Evolutionary conservation across 208 protist genomes (phyloP).

Genomic region (Crithidia brevicula): DNA sequence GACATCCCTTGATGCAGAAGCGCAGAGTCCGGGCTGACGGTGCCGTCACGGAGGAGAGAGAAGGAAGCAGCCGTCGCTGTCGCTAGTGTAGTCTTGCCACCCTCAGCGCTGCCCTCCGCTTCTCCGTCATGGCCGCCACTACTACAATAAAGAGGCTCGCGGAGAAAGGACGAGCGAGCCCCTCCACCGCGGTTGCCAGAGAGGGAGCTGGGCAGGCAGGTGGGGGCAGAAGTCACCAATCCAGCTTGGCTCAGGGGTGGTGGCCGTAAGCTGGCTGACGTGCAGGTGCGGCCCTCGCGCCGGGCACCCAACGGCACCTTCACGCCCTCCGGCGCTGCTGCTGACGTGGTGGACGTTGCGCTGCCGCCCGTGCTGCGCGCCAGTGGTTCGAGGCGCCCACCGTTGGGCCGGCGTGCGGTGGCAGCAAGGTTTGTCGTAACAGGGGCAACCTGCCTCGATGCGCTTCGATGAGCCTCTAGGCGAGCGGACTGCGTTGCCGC

Average conservation of each 20-base stretch:
- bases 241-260: background rate
- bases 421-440: conserved; percentile 6
- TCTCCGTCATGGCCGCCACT: too few species aligned
- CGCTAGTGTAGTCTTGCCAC: too few species aligned
- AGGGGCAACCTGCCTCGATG: background rate
- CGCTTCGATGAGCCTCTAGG: background rate
- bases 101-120: too few species aligned
- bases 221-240: background rate
- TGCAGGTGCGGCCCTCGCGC: background rate
- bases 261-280: background rate
- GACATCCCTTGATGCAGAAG: background rate
- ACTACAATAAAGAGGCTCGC: background rate
- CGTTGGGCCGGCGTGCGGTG: conserved; percentile 1
- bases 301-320: too few species aligned
- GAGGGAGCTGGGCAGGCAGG: conserved; percentile 1
- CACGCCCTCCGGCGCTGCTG: too few species aligned
- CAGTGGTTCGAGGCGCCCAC: conserved; percentile 4
- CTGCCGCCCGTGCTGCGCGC: background rate
- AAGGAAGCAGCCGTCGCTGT: background rate
- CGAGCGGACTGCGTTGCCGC: conserved; percentile 4
- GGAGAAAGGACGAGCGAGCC: background rate
- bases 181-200: background rate
- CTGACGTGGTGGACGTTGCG: too few species aligned
- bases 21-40: background rate
- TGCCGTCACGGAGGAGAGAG: background rate